Percentiles rank a stretch among this genome's conserved stretches.
Conservation (phyloP, 805 yeast species). For the Wickerhamomyces strasburgensis region DNA sequence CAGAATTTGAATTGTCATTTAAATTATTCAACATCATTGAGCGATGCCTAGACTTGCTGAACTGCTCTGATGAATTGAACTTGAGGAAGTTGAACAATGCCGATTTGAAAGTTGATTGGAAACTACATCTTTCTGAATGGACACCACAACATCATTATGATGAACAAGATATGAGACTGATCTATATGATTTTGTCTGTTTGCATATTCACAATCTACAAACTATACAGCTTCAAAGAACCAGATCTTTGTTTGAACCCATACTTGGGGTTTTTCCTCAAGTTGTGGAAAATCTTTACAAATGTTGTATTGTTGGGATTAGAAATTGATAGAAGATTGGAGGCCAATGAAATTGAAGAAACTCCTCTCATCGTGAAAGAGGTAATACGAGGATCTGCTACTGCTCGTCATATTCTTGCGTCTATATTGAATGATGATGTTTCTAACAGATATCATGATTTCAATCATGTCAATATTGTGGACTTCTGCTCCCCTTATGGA, state of each 20-base stretch:
- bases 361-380: conserved; percentile 44
- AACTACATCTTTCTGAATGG: conserved; percentile 30
- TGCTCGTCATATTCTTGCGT: conserved; percentile 54
- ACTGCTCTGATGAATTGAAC: conserved; percentile 38
- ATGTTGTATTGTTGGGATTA: conserved; percentile 51
- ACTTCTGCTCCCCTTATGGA: conserved; percentile 65
- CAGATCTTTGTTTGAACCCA: conserved; percentile 52
- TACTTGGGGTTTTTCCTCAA: conserved; percentile 52
- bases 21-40: conserved; percentile 33
- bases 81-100: conserved; percentile 39
- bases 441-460: conserved; percentile 47
- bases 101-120: conserved; percentile 31
- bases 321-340: conserved; percentile 54
- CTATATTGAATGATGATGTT: conserved; percentile 49
- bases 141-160: conserved; percentile 29
- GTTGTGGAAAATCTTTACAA: conserved; percentile 64
- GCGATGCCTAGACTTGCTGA: conserved; percentile 31
- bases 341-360: conserved; percentile 24
- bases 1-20: conserved; percentile 30
- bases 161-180: conserved; percentile 36
- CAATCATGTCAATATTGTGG: conserved; percentile 49
- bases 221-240: conserved; percentile 30
- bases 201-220: conserved; percentile 41
- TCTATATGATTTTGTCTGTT: conserved; percentile 41
- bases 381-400: conserved; percentile 61